Evolutionary conservation across 2,329 filamentous ascomycete species (phyloP).

Genomic region (Orbilia javanica): DNA sequence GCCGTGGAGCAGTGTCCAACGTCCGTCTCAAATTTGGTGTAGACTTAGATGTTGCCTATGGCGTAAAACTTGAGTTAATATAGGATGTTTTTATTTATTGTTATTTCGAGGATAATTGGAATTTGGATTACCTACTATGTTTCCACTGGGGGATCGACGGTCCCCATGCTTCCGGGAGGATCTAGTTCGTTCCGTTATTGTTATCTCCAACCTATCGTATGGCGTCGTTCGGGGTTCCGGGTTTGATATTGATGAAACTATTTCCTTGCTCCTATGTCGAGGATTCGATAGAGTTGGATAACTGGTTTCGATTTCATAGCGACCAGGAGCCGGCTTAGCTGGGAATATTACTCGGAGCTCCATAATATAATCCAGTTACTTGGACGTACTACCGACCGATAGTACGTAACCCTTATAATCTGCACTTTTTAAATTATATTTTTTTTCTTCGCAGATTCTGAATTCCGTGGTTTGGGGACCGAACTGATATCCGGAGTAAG

Average conservation of each 20-base stretch:
- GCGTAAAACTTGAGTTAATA: not conserved
- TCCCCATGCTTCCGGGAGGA: not conserved
- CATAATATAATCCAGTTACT: not conserved
- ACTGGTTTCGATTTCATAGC: constrained; percentile 7
- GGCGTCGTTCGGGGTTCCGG: constrained; percentile 34
- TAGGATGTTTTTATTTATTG: not conserved
- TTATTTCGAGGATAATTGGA: not conserved
- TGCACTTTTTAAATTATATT: too few relatives aligned
- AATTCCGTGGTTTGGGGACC: too few relatives aligned
- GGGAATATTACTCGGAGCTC: constrained; percentile 48
- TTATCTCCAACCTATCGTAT: constrained; percentile 48
- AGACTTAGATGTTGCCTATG: constrained; percentile 23
- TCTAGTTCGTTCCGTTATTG: constrained; percentile 24
- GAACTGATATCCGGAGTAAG: too few relatives aligned
- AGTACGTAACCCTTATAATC: not conserved
- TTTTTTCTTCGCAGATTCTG: too few relatives aligned
- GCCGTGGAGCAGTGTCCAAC: constrained; percentile 12
- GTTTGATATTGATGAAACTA: constrained; percentile 41
- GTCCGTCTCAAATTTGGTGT: constrained; percentile 29
- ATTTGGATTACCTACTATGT: constrained; percentile 16
- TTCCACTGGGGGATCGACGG: not conserved
- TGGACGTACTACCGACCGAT: not conserved
- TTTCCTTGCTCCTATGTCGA: constrained; percentile 34
- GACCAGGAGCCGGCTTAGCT: not conserved
- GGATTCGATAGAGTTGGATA: not conserved